Evolutionary conservation across 202 grass and related monocot genomes (phyloP), one percentile per base, ranked within the genome.

Genomic region (Digitaria exilis): DNA sequence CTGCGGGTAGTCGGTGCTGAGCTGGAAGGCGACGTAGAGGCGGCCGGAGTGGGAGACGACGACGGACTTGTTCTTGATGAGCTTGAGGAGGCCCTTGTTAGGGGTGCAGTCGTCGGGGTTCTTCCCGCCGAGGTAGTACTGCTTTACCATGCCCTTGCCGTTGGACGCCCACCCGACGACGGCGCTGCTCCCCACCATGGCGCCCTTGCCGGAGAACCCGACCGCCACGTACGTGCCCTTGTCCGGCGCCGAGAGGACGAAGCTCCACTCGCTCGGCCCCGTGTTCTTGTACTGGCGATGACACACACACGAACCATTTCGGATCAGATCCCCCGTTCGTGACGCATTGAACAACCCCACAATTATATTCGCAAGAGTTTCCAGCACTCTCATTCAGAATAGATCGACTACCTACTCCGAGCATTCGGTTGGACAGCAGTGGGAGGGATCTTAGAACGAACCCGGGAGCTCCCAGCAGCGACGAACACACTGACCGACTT

Each of bases 131-230:
- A 97, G 86, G 73, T 92, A 94, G 79, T 94, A 97, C 85, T 94
- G 87, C 75, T 94, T 94, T 19, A 75, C 85, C 4, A 73, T 72
- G 61, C 87, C 87, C 46, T 55, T 82, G 57, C 87, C 87, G 50
- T 45, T 34, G 21, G 81, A 46, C 9, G 76, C 13, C 94, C 94
- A 97, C 7, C 87, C 94, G 28, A 82, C 87, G 45, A 97, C 79
- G 15, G 91, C 94, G 52, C 83, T 94, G 87, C 91, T 94, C 16
- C 94, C 94, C 13, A 97, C 83, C 94, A 97, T 97, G 17, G 24
- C 25, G 2, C 94, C 91, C 19, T 94, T 73, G 9, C 85, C 87
- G 0, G 94, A 97, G 87, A 97, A 97, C 10, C 94, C 94, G 0
- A 97, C 63, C 0, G 94, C 55, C n/a, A 97, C 76, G 83, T 88